phyloP scores from a whole-genome alignment of 1,284 basidiomycete species.

The Ganoderma multipileum region DNA sequence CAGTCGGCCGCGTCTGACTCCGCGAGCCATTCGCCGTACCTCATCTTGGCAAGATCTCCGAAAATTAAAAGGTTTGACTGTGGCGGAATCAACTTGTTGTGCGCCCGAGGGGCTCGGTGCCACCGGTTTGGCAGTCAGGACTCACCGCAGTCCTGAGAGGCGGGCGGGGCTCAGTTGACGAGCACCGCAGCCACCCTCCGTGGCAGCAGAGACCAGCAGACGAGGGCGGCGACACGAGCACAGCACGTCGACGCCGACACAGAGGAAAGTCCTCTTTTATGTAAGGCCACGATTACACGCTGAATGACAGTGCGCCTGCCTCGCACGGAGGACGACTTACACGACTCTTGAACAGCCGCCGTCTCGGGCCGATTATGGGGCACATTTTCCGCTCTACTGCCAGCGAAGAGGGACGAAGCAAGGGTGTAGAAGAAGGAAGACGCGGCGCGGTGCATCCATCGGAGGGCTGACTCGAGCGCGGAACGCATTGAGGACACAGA shows the following conservation, averaged over 20 bases:
- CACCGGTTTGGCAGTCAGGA: not conserved
- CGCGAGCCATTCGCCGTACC: not conserved
- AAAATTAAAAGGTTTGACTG: slow-evolving; percentile 5
- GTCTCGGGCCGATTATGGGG: slow-evolving; percentile 24
- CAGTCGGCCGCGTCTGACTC: not conserved
- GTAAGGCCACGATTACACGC: slow-evolving; percentile 28
- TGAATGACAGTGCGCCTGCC: slow-evolving; percentile 25
- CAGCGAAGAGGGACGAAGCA: slow-evolving; percentile 4
- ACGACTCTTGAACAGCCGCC: slow-evolving; percentile 24
- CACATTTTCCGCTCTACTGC: slow-evolving; percentile 2
- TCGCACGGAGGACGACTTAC: slow-evolving; percentile 20
- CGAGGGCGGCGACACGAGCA: slow-evolving; percentile 15
- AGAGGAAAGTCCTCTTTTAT: slow-evolving; percentile 31
- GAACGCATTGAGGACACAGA: slow-evolving; percentile 27
- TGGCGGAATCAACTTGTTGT: not conserved
- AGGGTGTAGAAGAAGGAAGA: slow-evolving; percentile 5
- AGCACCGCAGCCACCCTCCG: not conserved
- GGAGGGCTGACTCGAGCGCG: slow-evolving; percentile 17
- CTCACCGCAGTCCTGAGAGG: slow-evolving; percentile 11
- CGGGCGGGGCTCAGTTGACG: slow-evolving; percentile 26
- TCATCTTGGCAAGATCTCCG: not conserved
- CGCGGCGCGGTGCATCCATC: not conserved
- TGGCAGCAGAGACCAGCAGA: slow-evolving; percentile 18
- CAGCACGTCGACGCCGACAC: slow-evolving; percentile 18
- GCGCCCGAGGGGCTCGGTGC: not conserved